Conservation (phyloP, 176 grass and related monocot genomes). For the Zizania latifolia region DNA sequence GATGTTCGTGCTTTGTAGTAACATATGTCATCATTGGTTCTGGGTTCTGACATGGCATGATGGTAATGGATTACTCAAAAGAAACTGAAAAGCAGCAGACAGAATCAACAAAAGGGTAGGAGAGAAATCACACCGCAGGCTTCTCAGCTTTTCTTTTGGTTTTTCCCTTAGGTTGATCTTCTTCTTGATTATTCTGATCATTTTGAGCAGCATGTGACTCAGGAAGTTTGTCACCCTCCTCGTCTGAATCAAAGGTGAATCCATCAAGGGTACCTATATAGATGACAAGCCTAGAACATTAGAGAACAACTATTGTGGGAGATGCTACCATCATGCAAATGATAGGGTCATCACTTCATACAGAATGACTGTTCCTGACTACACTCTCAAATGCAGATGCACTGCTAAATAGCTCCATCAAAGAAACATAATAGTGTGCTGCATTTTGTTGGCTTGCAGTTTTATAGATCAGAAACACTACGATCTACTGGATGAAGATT, state of each 20-base stretch:
- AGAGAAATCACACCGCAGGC: constrained; percentile 28
- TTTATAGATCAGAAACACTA: background rate
- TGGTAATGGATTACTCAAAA: background rate
- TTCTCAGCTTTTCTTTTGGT: constrained; percentile 64
- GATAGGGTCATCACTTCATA: background rate
- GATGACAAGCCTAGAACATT: constrained; percentile 3
- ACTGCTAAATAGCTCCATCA: background rate
- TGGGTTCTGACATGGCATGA: background rate
- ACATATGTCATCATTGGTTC: background rate
- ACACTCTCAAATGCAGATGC: background rate
- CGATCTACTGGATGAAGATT: background rate
- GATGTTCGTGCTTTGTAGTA: background rate
- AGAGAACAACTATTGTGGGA: background rate
- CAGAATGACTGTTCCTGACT: background rate
- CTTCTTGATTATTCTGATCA: constrained; percentile 68
- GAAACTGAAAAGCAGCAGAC: background rate
- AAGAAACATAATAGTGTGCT: background rate
- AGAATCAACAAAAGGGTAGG: background rate
- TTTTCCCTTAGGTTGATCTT: constrained; percentile 50
- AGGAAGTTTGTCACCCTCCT: constrained; percentile 52
- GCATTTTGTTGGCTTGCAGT: background rate
- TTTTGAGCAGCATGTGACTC: constrained; percentile 46
- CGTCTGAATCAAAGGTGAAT: constrained; percentile 92
- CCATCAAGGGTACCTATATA: constrained; percentile 75
- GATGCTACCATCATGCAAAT: background rate